These are phyloP conservation scores for Cytospora chrysosperma DNA, from an alignment of 2,329 filamentous ascomycete species.

Conservation along the genomic window DNA sequence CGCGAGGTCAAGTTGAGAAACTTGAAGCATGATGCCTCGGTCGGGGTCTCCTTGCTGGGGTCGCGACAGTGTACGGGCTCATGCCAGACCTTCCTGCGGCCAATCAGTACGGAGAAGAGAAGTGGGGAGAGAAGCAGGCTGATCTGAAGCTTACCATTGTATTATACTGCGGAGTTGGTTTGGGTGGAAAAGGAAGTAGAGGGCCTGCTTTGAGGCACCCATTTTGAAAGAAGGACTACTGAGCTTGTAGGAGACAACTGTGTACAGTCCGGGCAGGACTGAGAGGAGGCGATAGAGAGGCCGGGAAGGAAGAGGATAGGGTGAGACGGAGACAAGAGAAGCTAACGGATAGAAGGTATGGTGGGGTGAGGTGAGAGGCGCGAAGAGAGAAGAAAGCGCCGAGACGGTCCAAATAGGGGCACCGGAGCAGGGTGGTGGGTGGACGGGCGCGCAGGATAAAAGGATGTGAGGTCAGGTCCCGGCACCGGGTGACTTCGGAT, in stretches of 20 bases:
- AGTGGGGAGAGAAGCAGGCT: slow-evolving; percentile 13
- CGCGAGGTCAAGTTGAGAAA: slow-evolving; percentile 86
- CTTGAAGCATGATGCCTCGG: slow-evolving; percentile 79
- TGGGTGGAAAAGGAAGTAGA: slow-evolving; percentile 76
- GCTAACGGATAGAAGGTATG: too few species aligned
- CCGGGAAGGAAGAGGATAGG: slow-evolving; percentile 1
- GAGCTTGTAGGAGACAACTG: background rate
- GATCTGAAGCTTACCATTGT: slow-evolving; percentile 67
- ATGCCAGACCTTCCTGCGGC: slow-evolving; percentile 88
- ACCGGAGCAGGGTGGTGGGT: background rate
- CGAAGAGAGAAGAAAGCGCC: background rate
- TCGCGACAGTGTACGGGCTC: slow-evolving; percentile 87
- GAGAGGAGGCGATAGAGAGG: too few species aligned
- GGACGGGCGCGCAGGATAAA: too few species aligned
- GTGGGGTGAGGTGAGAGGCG: background rate
- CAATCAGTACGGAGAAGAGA: slow-evolving; percentile 22
- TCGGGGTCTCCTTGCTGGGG: slow-evolving; percentile 68
- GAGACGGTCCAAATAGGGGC: background rate
- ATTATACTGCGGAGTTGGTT: slow-evolving; percentile 77
- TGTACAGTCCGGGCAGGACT: too few species aligned
- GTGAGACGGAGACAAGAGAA: background rate
- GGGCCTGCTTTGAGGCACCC: slow-evolving; percentile 50
- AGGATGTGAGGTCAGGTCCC: background rate
- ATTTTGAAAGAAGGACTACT: slow-evolving; percentile 42
- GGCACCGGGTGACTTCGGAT: background rate